Evolutionary conservation across 805 yeast species (phyloP).

Genomic region (Millerago galiae): DNA sequence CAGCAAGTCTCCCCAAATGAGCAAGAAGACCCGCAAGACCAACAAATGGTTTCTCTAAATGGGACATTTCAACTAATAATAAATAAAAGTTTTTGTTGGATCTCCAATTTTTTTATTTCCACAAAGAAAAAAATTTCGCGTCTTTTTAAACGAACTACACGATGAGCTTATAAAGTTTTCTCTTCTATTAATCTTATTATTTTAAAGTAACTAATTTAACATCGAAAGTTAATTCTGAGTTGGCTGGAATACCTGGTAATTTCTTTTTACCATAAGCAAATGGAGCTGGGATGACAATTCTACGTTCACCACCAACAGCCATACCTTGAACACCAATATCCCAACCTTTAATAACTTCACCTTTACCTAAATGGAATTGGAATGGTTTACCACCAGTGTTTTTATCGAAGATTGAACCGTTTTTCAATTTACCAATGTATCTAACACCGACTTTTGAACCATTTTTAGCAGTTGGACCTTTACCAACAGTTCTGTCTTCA

Average conservation of each 20-base stretch:
- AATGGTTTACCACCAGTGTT: slow-evolving; percentile 98
- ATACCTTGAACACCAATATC: slow-evolving; percentile 98
- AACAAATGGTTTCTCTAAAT: slow-evolving; percentile 25
- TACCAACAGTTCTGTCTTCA: slow-evolving; percentile 89
- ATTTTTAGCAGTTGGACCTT: slow-evolving; percentile 80
- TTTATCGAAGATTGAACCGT: slow-evolving; percentile 95
- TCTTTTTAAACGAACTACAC: not conserved
- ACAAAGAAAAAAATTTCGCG: slow-evolving; percentile 1
- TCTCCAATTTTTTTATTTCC: not conserved
- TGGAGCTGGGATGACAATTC: slow-evolving; percentile 91
- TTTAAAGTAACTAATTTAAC: slow-evolving; percentile 88
- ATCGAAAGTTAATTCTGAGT: slow-evolving; percentile 93
- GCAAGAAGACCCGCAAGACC: slow-evolving; percentile 36
- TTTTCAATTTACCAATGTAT: slow-evolving; percentile 95
- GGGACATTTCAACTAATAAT: slow-evolving; percentile 1
- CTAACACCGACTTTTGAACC: slow-evolving; percentile 93
- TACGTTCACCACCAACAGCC: slow-evolving; percentile 98
- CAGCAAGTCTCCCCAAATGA: slow-evolving; percentile 46
- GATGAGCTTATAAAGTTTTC: not conserved
- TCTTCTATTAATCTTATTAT: slow-evolving; percentile 33
- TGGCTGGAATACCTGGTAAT: slow-evolving; percentile 96
- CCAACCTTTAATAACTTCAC: slow-evolving; percentile 98
- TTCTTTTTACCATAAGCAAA: slow-evolving; percentile 95
- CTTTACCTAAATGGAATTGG: slow-evolving; percentile 83
- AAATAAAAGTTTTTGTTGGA: not conserved